Evolutionary conservation across 176 grass and related monocot genomes (phyloP), one percentile per base, ranked within the genome.

Genomic region (Juncus effusus): DNA sequence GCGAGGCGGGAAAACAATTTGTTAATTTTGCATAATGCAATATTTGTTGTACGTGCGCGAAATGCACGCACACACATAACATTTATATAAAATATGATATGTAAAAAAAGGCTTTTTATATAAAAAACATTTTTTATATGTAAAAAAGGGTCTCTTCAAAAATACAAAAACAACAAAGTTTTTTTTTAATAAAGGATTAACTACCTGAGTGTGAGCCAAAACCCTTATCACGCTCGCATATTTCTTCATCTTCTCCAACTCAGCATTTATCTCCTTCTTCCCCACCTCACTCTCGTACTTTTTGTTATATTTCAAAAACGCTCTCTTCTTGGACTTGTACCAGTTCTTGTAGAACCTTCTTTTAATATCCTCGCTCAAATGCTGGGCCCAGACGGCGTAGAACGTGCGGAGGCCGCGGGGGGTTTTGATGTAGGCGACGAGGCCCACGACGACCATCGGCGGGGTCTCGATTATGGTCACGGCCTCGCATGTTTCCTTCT

Each of bases 201-300:
- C 19, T 28, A 95, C 91, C 86, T 95, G 91, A 16, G 91, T 96
- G 91, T 54, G 74, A 28, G 84, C 0, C 90, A 81, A 10, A 96
- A 81, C 69, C 91, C 84, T 59, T 90, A 28, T 28, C 75, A 96
- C 79, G 42, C 87, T 85, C 40, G 79, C 91, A 63, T 96, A 90
- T 58, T 96, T 96, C 61, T 96, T 90, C 81, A 96, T 96, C 79
- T 96, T 96, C 51, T 96, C 91, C 67, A 90, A 78, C 63, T 90
- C 81, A 13, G 80, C 4, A n/a, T 76, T 73, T 4, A 96, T 87
- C 19, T 28, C 19, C 69, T 87, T 84, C 77, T 96, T 96, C 49
- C 91, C 91, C 1, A 42, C 49, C 13, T 87, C 84, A 12, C 9
- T 85, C 2, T 96, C 91, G 50, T 78, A 90, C 79, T 96, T 96